Evolutionary conservation across 2,329 filamentous ascomycete species (phyloP).

Genomic region (Colletotrichum filicis): DNA sequence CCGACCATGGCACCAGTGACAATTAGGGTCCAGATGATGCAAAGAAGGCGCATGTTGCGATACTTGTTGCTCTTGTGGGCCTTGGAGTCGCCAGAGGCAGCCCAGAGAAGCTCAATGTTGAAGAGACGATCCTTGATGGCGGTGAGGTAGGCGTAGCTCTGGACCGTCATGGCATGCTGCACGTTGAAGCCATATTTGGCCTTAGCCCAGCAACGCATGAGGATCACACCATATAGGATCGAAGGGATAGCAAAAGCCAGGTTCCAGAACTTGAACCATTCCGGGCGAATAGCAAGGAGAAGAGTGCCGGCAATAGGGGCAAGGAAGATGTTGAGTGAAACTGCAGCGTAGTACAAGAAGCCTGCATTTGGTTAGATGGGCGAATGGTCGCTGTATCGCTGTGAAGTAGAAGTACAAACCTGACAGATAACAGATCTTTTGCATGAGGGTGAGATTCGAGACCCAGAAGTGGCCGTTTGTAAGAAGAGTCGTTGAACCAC

Average conservation of each 20-base stretch:
- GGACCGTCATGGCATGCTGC: conserved; percentile 53
- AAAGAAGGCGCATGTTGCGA: conserved; percentile 53
- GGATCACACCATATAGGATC: conserved; percentile 49
- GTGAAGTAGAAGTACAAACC: conserved; percentile 34
- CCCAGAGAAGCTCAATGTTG: conserved; percentile 52
- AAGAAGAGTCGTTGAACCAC: conserved; percentile 52
- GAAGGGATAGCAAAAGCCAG: conserved; percentile 54
- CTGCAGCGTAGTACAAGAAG: conserved; percentile 52
- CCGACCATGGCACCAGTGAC: conserved; percentile 47
- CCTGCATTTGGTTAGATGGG: conserved; percentile 33
- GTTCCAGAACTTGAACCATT: conserved; percentile 56
- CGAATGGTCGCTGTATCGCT: no score
- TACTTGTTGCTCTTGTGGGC: conserved; percentile 55
- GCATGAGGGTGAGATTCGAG: conserved; percentile 48
- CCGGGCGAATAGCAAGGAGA: conserved; percentile 50
- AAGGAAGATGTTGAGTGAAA: conserved; percentile 52
- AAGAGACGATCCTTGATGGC: conserved; percentile 54
- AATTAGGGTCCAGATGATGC: conserved; percentile 48
- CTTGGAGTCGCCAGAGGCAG: conserved; percentile 50
- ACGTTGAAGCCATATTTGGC: conserved; percentile 53
- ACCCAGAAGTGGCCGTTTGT: conserved; percentile 54
- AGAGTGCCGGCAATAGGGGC: conserved; percentile 52
- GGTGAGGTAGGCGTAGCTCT: conserved; percentile 54
- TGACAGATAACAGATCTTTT: conserved; percentile 54
- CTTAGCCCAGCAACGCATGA: conserved; percentile 53